These are phyloP conservation scores for Podospora pseudopauciseta DNA, from an alignment of 495 filamentous ascomycete genomes.

Conservation along the genomic window DNA sequence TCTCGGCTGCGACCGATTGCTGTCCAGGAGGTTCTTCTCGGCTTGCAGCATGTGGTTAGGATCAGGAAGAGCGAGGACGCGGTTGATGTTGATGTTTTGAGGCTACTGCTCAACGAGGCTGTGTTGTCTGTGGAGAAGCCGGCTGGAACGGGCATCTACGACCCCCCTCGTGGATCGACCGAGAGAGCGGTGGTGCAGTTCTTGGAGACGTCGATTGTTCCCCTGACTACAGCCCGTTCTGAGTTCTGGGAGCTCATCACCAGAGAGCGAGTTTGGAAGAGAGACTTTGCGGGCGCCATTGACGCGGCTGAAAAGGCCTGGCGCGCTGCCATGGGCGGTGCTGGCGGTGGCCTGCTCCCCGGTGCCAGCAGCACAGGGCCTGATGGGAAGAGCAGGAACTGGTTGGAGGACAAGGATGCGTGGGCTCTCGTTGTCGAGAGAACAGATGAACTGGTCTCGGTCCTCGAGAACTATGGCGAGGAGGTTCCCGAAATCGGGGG, in stretches of 20 bases:
- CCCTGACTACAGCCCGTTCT: slow-evolving; percentile 76
- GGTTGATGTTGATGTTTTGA: slow-evolving; percentile 70
- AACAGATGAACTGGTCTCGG: slow-evolving; percentile 61
- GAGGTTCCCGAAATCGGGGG: slow-evolving; percentile 50
- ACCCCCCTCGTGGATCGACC: slow-evolving; percentile 44
- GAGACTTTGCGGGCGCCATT: slow-evolving; percentile 64
- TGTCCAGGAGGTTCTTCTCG: slow-evolving; percentile 68
- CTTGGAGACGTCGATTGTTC: slow-evolving; percentile 65
- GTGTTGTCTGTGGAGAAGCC: slow-evolving; percentile 40
- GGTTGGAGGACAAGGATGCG: slow-evolving; percentile 42
- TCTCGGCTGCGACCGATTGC: slow-evolving; percentile 70
- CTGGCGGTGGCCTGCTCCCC: slow-evolving; percentile 23
- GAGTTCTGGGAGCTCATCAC: slow-evolving; percentile 72
- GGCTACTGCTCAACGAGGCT: slow-evolving; percentile 66
- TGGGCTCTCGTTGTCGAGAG: slow-evolving; percentile 62
- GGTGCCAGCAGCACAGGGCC: slow-evolving; percentile 14
- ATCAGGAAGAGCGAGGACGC: slow-evolving; percentile 70
- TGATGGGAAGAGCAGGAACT: slow-evolving; percentile 36
- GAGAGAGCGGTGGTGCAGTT: slow-evolving; percentile 62
- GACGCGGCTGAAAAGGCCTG: slow-evolving; percentile 86
- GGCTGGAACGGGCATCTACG: slow-evolving; percentile 32
- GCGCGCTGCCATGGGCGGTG: slow-evolving; percentile 59
- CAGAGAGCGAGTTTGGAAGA: slow-evolving; percentile 64
- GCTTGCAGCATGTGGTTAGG: slow-evolving; percentile 68
- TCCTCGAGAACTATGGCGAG: slow-evolving; percentile 62